These are phyloP conservation scores for Suillus cothurnatus DNA, from an alignment of 768 basidiomycete genomes.

Conservation along the genomic window DNA sequence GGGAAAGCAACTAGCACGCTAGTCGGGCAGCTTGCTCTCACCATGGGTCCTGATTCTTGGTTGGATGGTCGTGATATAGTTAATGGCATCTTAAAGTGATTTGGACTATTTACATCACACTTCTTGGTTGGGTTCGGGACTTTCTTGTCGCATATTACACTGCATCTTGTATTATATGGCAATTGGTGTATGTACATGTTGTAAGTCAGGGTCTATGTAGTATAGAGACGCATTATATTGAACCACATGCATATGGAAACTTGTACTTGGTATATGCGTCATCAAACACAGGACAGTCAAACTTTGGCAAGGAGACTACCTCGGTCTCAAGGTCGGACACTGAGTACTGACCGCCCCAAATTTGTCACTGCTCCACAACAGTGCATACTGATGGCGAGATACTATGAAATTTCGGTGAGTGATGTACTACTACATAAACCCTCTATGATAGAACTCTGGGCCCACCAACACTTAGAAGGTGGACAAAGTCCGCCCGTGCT, in stretches of 20 bases:
- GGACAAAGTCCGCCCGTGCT: not conserved
- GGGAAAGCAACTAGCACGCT: conserved; percentile 22
- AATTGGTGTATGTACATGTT: not conserved
- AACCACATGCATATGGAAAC: not conserved
- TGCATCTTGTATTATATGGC: not conserved
- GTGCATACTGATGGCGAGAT: not conserved
- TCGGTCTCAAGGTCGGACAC: not conserved
- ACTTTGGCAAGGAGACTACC: not conserved
- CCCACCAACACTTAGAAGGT: not conserved
- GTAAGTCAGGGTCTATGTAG: not conserved
- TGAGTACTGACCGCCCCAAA: not conserved
- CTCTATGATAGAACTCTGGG: not conserved
- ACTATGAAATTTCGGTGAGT: not conserved
- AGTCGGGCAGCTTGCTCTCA: conserved; percentile 26
- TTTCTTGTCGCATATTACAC: not conserved
- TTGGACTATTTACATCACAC: not conserved
- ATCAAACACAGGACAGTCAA: not conserved
- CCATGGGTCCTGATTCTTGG: conserved; percentile 19
- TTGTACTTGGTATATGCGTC: not conserved
- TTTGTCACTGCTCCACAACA: not conserved
- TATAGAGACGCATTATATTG: not conserved
- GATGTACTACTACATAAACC: not conserved
- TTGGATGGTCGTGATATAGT: conserved; percentile 13
- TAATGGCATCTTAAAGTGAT: not conserved
- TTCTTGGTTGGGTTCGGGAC: not conserved